Percentiles rank a stretch among this genome's conserved stretches.
These are phyloP conservation scores for Pseudocercospora vitis DNA, from an alignment of 2,329 filamentous ascomycete species.

Conservation along the genomic window DNA sequence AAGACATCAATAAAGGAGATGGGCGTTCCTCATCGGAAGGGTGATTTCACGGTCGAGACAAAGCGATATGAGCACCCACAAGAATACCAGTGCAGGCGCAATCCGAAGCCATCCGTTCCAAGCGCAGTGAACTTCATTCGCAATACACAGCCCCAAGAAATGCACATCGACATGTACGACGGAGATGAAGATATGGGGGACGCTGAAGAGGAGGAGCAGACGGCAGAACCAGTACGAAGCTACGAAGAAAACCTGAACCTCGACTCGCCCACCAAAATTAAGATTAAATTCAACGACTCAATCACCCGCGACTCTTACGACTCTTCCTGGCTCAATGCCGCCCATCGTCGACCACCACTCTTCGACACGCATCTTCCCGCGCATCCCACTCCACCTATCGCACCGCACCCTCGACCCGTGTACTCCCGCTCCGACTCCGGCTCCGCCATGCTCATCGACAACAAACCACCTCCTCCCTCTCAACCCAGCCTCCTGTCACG, in stretches of 20 bases:
- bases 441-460: background rate
- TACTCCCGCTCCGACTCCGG: background rate
- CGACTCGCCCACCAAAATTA: constrained; percentile 38
- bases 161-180: constrained; percentile 12
- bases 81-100: too few relatives aligned
- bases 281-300: constrained; percentile 40
- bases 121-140: too few relatives aligned
- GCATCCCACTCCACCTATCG: background rate
- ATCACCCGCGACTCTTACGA: constrained; percentile 11
- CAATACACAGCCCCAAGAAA: background rate
- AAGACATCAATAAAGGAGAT: too few relatives aligned
- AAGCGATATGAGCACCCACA: too few relatives aligned
- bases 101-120: too few relatives aligned
- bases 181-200: constrained; percentile 13
- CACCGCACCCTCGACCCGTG: background rate
- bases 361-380: constrained; percentile 22
- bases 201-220: constrained; percentile 10
- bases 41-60: too few relatives aligned
- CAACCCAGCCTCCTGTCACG: constrained; percentile 27
- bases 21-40: too few relatives aligned
- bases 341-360: constrained; percentile 26
- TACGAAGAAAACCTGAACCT: constrained; percentile 41
- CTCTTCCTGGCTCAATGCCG: constrained; percentile 15
- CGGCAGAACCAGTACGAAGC: constrained; percentile 25
- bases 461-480: background rate